Base-by-base conservation (phyloP, 805 yeast genomes). In the Yarrowia hollandica region DNA sequence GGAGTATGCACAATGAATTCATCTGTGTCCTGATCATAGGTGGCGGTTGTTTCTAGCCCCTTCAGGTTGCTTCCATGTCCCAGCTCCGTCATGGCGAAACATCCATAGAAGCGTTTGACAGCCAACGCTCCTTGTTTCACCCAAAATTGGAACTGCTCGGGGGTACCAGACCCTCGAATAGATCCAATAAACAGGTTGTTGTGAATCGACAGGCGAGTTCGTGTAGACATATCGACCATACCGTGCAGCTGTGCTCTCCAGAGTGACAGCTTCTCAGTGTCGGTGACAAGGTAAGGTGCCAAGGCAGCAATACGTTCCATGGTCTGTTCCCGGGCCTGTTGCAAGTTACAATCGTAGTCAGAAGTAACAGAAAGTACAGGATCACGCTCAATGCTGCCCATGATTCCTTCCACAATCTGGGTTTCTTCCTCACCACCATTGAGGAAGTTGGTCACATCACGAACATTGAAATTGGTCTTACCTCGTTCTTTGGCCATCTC, bases 61-160 rank as follows among this genome's bases (percentile, higher is more conserved):
- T 96, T 96, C 37, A 90, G 97, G 71, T 90, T 90, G 5, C 96
- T 88, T 28, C 96, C 96, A 70, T 90, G 96, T 7, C 88, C 96
- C 66, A 90, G 71, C 74, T 90, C 96, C 8, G 96, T 90, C 96
- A 90, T 90, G 35, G 86, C 89, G 73, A 89, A 90, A 71, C 96
- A 90, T 19, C 96, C 96, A 67, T 84, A 86, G 44, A 76, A 67
- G 50, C 71, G 67, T 25, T 64, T 62, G 26, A 73, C 64, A 39
- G 64, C 64, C 4, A 66, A 69, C 5, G 76, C 75, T 12, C 77
- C 77, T 61, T 84, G 88, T 22, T 34, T 41, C 55, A 90, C 80
- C 97, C 97, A 91, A 74, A 84, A 91, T 31, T 82, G 75, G 66
- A 85, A 79, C 76, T 91, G 98, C 59, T 82, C 88, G 34, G 81